phyloP scores from a whole-genome alignment of 306 rosid genomes.

The Pyrus pyrifolia region DNA sequence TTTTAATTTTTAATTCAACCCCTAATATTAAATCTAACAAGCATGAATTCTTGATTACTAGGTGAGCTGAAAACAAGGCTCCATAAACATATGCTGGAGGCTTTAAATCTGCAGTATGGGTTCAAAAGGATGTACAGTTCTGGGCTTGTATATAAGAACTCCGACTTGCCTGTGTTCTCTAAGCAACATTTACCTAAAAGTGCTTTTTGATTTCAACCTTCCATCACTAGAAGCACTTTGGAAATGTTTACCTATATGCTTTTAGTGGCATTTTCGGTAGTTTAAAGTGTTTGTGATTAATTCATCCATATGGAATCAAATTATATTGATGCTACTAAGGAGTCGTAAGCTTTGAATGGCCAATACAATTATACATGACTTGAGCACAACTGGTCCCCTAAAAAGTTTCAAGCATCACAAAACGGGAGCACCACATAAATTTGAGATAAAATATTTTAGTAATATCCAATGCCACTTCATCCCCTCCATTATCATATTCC shows the following conservation, averaged over 20 bases:
- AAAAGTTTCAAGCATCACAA: constrained; percentile 33
- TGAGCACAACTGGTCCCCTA: constrained; percentile 37
- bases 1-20: no score
- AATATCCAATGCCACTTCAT: constrained; percentile 30
- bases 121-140: neutral
- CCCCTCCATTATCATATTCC: constrained; percentile 10
- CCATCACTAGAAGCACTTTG: neutral
- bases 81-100: neutral
- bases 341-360: constrained; percentile 38
- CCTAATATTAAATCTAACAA: no score
- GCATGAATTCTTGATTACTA: no score
- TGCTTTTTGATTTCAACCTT: neutral
- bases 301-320: constrained; percentile 2
- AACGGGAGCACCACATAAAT: constrained; percentile 33
- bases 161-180: neutral
- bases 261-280: no score
- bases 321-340: constrained; percentile 15
- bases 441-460: constrained; percentile 20
- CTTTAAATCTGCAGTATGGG: neutral
- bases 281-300: neutral
- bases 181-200: neutral
- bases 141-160: neutral
- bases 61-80: neutral
- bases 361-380: constrained; percentile 24
- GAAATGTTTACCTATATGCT: neutral